Base-by-base conservation (phyloP, 2,329 filamentous ascomycete species). In the Amesomyces nigricolor region DNA sequence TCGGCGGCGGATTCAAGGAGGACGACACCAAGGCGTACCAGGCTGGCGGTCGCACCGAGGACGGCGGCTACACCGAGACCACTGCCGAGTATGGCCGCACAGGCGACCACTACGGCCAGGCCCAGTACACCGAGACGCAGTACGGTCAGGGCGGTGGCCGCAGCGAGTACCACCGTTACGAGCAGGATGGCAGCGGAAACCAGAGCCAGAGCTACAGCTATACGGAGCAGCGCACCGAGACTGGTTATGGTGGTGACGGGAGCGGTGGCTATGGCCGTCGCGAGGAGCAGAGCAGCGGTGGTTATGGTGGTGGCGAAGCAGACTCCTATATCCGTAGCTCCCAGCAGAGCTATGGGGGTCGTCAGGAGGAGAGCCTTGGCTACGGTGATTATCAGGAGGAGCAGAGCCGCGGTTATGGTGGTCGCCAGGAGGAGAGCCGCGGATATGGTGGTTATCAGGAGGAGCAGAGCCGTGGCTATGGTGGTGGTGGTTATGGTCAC, bases 11-110 rank as follows among this genome's bases (percentile, higher is more conserved):
- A 22, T 64, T 65, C 58, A 62, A 62, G 37, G 51, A 75, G 37
- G 73, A 79, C 35, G 75, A 83, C 45, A 82, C 77, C 54, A 76
- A 82, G 64, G 74, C 63, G 30, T 61, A 72, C 47, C 79, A 78
- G 61, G 73, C 75, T 52, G 75, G 75, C 61, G 72, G 79, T 56
- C 75, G 76, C 35, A 64, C 78, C 39, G 71, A 79, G 6, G 80
- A 87, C 54, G 82, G 82, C 19, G 83, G 80, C 6, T 81, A 83
- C 68, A 80, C 76, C 4, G 77, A 85, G 64, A 80, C 75, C 5
- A 78, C 82, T 60, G 80, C 78, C 11, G 80, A 89, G 68, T 82
- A 84, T 58, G 83, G 80, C 30, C 81, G 75, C 53, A 77, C 77
- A 9, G 76, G 76, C 17, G 71, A 78, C 61, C 77, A 78, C 47